Evolutionary conservation across 1,139 yeast genomes (phyloP).

Genomic region (Blastobotrys ciferrii): DNA sequence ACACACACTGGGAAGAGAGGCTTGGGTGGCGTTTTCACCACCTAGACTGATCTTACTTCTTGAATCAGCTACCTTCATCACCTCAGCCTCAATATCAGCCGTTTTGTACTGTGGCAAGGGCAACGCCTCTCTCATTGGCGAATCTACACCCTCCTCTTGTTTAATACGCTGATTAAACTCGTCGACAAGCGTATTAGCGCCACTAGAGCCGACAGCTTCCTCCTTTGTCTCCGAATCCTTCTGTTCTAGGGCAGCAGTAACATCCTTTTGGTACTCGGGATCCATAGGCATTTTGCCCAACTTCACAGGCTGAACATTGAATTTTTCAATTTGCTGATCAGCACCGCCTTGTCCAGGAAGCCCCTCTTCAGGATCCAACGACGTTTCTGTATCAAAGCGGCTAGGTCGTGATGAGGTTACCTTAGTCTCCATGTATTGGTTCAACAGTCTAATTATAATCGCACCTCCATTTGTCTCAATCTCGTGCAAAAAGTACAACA

Average conservation of each 20-base stretch:
- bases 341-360: slow-evolving; percentile 54
- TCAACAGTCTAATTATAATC: slow-evolving; percentile 76
- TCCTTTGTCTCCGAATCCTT: slow-evolving; percentile 55
- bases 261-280: slow-evolving; percentile 77
- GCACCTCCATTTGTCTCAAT: slow-evolving; percentile 93
- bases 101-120: slow-evolving; percentile 87
- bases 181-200: slow-evolving; percentile 45
- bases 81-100: slow-evolving; percentile 73
- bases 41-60: slow-evolving; percentile 67
- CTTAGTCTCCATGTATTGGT: slow-evolving; percentile 77
- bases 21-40: slow-evolving; percentile 49
- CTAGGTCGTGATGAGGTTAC: slow-evolving; percentile 42
- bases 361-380: slow-evolving; percentile 61
- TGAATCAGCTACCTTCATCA: slow-evolving; percentile 76
- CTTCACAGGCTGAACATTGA: slow-evolving; percentile 71
- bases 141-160: slow-evolving; percentile 41
- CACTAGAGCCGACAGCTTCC: slow-evolving; percentile 19
- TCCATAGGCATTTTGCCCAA: slow-evolving; percentile 85
- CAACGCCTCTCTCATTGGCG: slow-evolving; percentile 70
- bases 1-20: slow-evolving; percentile 90
- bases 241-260: slow-evolving; percentile 76
- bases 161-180: slow-evolving; percentile 46
- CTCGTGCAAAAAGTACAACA: slow-evolving; percentile 84
- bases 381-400: slow-evolving; percentile 31
- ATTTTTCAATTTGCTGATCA: slow-evolving; percentile 48